Conservation (phyloP, 257 asterid species). For the Ehretia macrophylla region DNA sequence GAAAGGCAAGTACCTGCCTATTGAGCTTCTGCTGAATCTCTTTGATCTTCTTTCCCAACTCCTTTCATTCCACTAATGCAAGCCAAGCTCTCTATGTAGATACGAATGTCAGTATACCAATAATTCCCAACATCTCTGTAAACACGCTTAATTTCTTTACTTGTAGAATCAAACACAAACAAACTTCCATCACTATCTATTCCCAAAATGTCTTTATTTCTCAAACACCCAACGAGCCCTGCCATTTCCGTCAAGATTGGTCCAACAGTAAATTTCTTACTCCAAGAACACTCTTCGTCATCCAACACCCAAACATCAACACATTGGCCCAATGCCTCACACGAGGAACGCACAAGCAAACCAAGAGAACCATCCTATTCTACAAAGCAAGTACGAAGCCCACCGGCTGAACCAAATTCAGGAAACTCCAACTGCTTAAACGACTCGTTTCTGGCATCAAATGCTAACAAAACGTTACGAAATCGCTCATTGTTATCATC, state of each 20-base stretch:
- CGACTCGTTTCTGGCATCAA: neutral
- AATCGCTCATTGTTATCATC: neutral
- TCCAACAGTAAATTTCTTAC: slow-evolving; percentile 3
- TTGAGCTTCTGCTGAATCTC: neutral
- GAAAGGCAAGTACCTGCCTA: neutral
- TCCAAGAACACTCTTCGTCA: neutral
- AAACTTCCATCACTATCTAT: slow-evolving; percentile 5
- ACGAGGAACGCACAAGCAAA: neutral
- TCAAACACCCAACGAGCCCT: slow-evolving; percentile 1
- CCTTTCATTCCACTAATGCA: neutral
- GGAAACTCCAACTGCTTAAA: slow-evolving; percentile 5
- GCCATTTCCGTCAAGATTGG: neutral
- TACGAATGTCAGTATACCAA: slow-evolving; percentile 4
- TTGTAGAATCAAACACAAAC: neutral
- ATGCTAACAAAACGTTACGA: neutral
- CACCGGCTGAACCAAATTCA: neutral
- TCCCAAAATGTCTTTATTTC: neutral
- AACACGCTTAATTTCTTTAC: slow-evolving; percentile 5
- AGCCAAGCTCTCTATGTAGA: slow-evolving; percentile 1
- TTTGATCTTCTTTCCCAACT: neutral
- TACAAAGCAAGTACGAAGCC: neutral
- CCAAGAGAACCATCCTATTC: slow-evolving; percentile 4
- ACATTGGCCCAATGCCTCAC: neutral
- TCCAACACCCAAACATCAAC: slow-evolving; percentile 3
- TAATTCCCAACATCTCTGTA: slow-evolving; percentile 4